These are phyloP conservation scores for Paxillus involutus DNA, from an alignment of 768 basidiomycete genomes.

Conservation along the genomic window DNA sequence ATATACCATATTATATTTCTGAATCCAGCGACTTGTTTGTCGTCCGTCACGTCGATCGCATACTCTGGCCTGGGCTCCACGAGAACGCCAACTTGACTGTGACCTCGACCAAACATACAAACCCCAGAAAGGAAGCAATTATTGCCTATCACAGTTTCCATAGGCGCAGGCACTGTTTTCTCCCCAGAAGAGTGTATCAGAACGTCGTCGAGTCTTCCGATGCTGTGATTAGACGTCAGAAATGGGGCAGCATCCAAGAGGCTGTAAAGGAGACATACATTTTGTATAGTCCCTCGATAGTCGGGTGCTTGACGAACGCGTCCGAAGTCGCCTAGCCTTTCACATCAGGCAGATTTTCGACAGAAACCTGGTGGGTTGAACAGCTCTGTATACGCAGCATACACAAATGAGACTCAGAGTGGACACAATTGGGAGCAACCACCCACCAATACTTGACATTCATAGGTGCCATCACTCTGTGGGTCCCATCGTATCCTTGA, in stretches of 20 bases:
- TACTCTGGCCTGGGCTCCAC: slow-evolving; percentile 33
- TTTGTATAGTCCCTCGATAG: slow-evolving; percentile 41
- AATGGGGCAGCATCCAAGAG: background rate
- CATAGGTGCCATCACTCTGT: slow-evolving; percentile 37
- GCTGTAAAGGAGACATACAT: slow-evolving; percentile 27
- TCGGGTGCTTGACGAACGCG: slow-evolving; percentile 44
- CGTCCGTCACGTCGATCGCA: slow-evolving; percentile 32
- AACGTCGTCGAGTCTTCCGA: slow-evolving; percentile 39
- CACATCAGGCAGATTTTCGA: slow-evolving; percentile 37
- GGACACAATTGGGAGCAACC: background rate
- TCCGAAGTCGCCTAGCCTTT: slow-evolving; percentile 46
- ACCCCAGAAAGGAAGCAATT: slow-evolving; percentile 28
- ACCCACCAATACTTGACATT: slow-evolving; percentile 38
- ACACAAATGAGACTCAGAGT: background rate
- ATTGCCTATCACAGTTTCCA: slow-evolving; percentile 27
- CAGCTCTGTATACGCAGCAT: slow-evolving; percentile 18
- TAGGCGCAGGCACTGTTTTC: slow-evolving; percentile 34
- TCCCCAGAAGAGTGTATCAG: slow-evolving; percentile 32
- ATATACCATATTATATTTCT: slow-evolving; percentile 40
- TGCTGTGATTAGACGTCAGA: slow-evolving; percentile 19
- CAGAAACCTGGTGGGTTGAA: slow-evolving; percentile 25
- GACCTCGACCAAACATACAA: slow-evolving; percentile 41
- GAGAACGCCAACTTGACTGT: slow-evolving; percentile 28
- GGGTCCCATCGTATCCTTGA: slow-evolving; percentile 32
- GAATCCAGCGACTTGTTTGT: slow-evolving; percentile 26